Base-by-base conservation (phyloP, 805 yeast genomes). In the Dipodascopsis tothii region DNA sequence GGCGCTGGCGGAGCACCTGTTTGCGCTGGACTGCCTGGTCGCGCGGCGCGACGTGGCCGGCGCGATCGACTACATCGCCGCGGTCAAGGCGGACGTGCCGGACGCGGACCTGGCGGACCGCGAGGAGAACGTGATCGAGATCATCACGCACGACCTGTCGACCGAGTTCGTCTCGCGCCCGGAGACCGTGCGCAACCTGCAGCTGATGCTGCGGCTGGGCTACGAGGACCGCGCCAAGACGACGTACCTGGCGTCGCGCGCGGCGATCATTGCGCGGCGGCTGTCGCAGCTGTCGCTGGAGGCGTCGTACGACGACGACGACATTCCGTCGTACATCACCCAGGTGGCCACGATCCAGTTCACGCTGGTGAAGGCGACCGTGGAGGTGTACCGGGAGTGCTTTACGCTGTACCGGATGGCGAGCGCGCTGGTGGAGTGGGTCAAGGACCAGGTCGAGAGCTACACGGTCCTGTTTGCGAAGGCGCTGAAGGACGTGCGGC, bases 341-440 rank as follows among this genome's bases (percentile, higher is more conserved):
- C 84, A 81, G 51, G 67, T 78, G 5, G 75, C 85, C 1, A 72
- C 79, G 14, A 75, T 81, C 21, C 68, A 77, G 48, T 80, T 81
- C 63, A 78, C 78, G 53, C 66, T 72, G 22, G 68, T 84, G 41
- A 74, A 72, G 44, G 69, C 75, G 35, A 77, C 94, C 0, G 75
- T 78, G 11, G 56, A 64, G 16, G 66, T 74, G 27, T 84, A 73
- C 64, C 69, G 70, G 39, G 61, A 66, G 21, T 71, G 81, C 40
- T 82, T 75, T 62, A 69, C 65, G 11, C 57, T 56, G 42, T 14
- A 64, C 34, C 62, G 62, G 32, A 70, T 75, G 40, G 70, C 81
- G 6, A 74, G 81, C 52, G 69, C 70, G 23, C 66, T 86, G 16
- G 80, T 85, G n/a, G 77, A 79, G 49, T 86, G 95, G 95, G 74